Conservation (phyloP, 2,329 filamentous ascomycete genomes). For the Epichloe festucae region DNA sequence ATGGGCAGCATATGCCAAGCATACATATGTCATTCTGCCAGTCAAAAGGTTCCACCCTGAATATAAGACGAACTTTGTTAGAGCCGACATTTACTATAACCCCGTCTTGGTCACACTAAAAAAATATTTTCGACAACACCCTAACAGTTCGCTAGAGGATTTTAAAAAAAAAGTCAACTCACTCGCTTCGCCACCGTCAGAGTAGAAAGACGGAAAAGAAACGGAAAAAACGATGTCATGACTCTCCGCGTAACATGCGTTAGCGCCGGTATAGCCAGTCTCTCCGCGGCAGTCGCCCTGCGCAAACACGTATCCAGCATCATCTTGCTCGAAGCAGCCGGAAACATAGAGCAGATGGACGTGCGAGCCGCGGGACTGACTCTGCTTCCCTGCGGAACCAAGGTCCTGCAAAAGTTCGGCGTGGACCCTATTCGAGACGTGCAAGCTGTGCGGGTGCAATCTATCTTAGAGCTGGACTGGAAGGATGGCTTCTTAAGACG, state of each 20-base stretch:
- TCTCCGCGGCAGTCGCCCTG: not conserved
- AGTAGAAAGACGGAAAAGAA: not conserved
- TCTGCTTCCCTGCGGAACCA: not conserved
- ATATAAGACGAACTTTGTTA: too few relatives aligned
- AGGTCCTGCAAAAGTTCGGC: not conserved
- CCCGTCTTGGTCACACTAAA: too few relatives aligned
- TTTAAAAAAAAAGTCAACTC: not conserved
- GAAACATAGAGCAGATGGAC: not conserved
- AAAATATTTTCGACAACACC: too few relatives aligned
- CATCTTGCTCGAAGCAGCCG: not conserved
- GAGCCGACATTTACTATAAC: too few relatives aligned
- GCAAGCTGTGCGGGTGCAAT: not conserved
- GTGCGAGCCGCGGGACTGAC: not conserved
- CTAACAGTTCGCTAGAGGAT: too few relatives aligned
- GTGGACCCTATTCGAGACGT: not conserved
- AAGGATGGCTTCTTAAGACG: not conserved
- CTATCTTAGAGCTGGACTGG: not conserved
- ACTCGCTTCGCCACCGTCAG: not conserved
- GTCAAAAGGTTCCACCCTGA: too few relatives aligned
- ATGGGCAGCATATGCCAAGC: too few relatives aligned
- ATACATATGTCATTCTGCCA: too few relatives aligned
- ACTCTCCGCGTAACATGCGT: not conserved
- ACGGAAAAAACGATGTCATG: not conserved
- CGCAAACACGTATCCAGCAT: conserved; percentile 1
- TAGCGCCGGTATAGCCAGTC: not conserved